Base-by-base conservation (phyloP, 768 basidiomycete genomes). In the Baorangia bicolor region DNA sequence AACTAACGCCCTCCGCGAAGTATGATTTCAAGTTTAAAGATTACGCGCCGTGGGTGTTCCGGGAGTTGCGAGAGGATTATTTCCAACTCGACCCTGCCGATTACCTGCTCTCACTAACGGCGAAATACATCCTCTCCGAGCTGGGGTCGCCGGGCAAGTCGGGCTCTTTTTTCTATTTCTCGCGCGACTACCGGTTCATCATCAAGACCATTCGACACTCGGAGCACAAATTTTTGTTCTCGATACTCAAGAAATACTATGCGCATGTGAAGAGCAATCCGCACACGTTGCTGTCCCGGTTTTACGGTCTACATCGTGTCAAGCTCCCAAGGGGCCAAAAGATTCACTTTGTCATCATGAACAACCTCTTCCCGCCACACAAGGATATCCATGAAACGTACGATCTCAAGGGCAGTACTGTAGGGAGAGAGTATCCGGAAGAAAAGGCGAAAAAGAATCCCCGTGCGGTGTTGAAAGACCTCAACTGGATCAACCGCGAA, bases 11-110 rank as follows among this genome's bases (percentile, higher is more conserved):
- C 0, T 97, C 94, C 0, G 95, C 96, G 5, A 90, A 88, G 75
- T 99, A 99, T 75, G 97, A 98, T 72, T 98, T 98, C 82, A 99
- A 99, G 74, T 98, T 98, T 81, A 98, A 98, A 73, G 96, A 99
- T 70, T 99, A 98, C 71, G 94, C 95, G 0, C 96, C 97, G 0
- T 97, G 91, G 89, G 92, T 98, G 4, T 99, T 99, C 74, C 91
- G 96, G 27, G 90, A 93, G 52, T 78, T 99, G 14, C 88, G 97
- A 30, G 96, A 98, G 74, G 90, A 94, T 61, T 81, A 88, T 70
- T 98, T 99, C 75, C 87, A 91, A 60, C 83, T 99, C 43, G 97
- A 98, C 69, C 96, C 97, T 3, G 93, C 94, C 34, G 97, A 99
- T 72, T 98, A 99, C 74, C 84, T 99, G 16, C 85, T 98, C 54